Evolutionary conservation across 202 grass and related monocot genomes (phyloP), one percentile per base, ranked within the genome.

Genomic region (Bolboschoenoplectus hybrid): DNA sequence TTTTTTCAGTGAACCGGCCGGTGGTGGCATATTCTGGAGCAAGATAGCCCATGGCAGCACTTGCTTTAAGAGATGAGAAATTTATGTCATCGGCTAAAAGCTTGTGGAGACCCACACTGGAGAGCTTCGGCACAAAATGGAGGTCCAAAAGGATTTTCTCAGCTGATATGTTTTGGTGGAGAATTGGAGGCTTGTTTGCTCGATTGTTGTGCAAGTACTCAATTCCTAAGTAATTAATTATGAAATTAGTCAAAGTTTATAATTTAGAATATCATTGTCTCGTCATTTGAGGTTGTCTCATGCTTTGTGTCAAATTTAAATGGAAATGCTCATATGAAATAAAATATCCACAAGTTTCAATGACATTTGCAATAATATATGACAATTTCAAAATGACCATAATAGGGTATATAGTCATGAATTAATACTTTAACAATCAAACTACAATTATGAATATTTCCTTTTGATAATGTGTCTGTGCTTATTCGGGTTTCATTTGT

Each of bases 141-240:
- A 94, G 82, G 71, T 94, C 93, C 0, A 99, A 86, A 41, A 99
- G 93, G 57, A 99, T 91, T 75, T 97, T 99, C 41, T 97, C 92
- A 0, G 97, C 93, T 0, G 97, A 97, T 57, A 99, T 94, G 86
- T 90, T 99, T 81, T 99, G 97, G 85, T 97, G 97, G 12, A 97
- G 86, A 56, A 99, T 83, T 45, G 97, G 35, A 40, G 91, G 92
- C 77, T 94, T 97, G 69, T 63, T 94, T 38, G 90, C 80, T 81
- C 80, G 92, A 57, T 88, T 93, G 58, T 81, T 86, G 88, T 99
- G 97, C 6, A 99, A 82, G 82, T 97, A 99, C 80, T 99, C 90
- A 1, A 99, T 89, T 56, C 97, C 97, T 99, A 74, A 19, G 85
- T 76, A 86, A 72, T 61, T 39, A 43, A 7, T 80, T 26, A 84